Conservation (phyloP, 1,139 yeast genomes). For the Geotrichum candidum region DNA sequence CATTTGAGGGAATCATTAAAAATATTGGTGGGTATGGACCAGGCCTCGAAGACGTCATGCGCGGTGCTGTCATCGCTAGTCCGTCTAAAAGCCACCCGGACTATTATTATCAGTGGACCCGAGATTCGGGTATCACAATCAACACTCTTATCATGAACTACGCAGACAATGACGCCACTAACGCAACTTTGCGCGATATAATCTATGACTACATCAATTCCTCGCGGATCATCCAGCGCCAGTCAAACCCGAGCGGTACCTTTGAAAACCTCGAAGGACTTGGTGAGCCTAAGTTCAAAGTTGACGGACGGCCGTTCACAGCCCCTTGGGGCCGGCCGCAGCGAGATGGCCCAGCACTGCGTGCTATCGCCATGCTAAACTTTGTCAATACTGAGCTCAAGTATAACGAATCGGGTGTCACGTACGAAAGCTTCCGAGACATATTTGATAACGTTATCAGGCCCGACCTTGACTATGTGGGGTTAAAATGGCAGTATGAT, state of each 20-base stretch:
- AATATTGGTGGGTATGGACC: conserved; percentile 55
- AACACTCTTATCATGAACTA: conserved; percentile 55
- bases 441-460: conserved; percentile 45
- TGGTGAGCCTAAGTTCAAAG: conserved; percentile 85
- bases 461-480: conserved; percentile 65
- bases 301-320: conserved; percentile 56
- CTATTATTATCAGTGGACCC: conserved; percentile 83
- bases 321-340: conserved; percentile 93
- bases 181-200: conserved; percentile 32
- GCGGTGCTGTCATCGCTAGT: conserved; percentile 79
- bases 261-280: conserved; percentile 50
- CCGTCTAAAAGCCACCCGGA: conserved; percentile 66
- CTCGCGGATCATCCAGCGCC: conserved; percentile 55
- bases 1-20: conserved; percentile 50
- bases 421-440: conserved; percentile 20
- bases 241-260: conserved; percentile 61
- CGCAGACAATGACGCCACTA: conserved; percentile 36
- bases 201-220: conserved; percentile 60
- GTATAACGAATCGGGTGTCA: conserved; percentile 26
- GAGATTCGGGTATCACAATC: conserved; percentile 84
- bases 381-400: conserved; percentile 45
- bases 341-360: conserved; percentile 86
- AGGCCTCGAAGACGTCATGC: conserved; percentile 40
- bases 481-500: conserved; percentile 53
- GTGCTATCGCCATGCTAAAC: conserved; percentile 59